A percentile compares a stretch with the other conserved stretches of the same genome.
These are phyloP conservation scores for Yamagishiella unicocca DNA, from an alignment of 139 green algal species.

Conservation along the genomic window DNA sequence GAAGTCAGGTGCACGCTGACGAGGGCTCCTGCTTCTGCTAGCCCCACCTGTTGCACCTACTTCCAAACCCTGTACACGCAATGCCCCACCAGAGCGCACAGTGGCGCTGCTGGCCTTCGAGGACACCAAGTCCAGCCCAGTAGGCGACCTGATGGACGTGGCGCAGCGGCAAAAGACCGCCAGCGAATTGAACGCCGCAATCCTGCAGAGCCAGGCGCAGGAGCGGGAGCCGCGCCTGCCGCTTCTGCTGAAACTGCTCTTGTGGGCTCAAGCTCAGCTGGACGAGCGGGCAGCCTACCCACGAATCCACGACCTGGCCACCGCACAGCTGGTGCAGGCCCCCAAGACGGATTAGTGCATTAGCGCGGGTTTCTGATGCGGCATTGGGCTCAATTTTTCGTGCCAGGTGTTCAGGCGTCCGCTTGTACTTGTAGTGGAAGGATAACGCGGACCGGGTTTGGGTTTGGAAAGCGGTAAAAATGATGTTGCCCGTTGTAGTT, in stretches of 20 bases:
- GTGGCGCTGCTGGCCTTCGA: constrained; percentile 96
- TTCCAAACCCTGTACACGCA: not conserved
- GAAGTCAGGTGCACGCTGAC: too few species aligned
- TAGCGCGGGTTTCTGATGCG: too few species aligned
- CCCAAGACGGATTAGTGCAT: constrained; percentile 16
- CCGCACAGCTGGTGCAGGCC: constrained; percentile 52
- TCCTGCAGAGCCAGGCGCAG: constrained; percentile 85
- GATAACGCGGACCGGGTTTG: too few species aligned
- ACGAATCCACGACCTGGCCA: constrained; percentile 80
- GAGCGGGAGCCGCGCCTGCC: constrained; percentile 86
- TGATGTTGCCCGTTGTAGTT: too few species aligned
- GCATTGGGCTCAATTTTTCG: too few species aligned
- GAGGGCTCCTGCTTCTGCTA: too few species aligned
- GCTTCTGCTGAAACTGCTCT: constrained; percentile 86
- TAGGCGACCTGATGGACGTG: constrained; percentile 91
- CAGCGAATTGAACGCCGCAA: constrained; percentile 95
- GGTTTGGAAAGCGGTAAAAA: too few species aligned
- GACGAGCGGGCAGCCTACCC: constrained; percentile 81
- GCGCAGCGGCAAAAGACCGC: constrained; percentile 94
- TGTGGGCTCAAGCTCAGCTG: constrained; percentile 72
- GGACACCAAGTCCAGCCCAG: constrained; percentile 75
- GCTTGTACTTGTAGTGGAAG: too few species aligned
- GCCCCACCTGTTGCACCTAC: too few species aligned
- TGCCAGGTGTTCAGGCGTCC: too few species aligned
- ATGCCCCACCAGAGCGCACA: constrained; percentile 81